These are phyloP conservation scores for Phialophora expanda DNA, from an alignment of 2,329 filamentous ascomycete genomes.

Conservation along the genomic window DNA sequence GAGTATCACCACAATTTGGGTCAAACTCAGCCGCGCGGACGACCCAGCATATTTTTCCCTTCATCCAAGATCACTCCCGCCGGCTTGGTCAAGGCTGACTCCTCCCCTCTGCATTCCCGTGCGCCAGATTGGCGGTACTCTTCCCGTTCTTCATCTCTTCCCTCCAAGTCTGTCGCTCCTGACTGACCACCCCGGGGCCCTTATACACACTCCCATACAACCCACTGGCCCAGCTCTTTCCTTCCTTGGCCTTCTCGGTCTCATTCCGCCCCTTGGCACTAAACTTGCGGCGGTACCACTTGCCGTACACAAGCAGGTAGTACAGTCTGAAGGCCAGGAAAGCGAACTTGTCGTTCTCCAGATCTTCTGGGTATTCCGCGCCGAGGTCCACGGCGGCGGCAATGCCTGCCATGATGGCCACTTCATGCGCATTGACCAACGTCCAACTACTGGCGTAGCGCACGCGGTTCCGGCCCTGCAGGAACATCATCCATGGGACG, in stretches of 20 bases:
- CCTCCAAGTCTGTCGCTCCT: slow-evolving; percentile 62
- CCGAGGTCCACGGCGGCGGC: slow-evolving; percentile 72
- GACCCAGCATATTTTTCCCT: background rate
- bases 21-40: background rate
- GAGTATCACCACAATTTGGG: background rate
- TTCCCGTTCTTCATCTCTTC: slow-evolving; percentile 46
- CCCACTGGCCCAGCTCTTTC: slow-evolving; percentile 62
- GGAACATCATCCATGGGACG: slow-evolving; percentile 73
- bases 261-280: slow-evolving; percentile 37
- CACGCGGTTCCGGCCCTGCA: slow-evolving; percentile 69
- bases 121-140: slow-evolving; percentile 33
- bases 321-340: slow-evolving; percentile 66
- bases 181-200: slow-evolving; percentile 61
- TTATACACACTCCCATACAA: slow-evolving; percentile 65
- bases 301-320: slow-evolving; percentile 65
- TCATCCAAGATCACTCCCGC: background rate
- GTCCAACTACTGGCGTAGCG: slow-evolving; percentile 72
- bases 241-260: slow-evolving; percentile 48
- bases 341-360: slow-evolving; percentile 67
- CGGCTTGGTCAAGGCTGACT: slow-evolving; percentile 31
- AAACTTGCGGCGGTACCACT: slow-evolving; percentile 57
- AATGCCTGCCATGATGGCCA: slow-evolving; percentile 73
- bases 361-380: slow-evolving; percentile 65
- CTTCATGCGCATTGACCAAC: slow-evolving; percentile 68
- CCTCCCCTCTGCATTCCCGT: slow-evolving; percentile 18